Evolutionary conservation across 345 rosid species (phyloP).

Genomic region (Boechera stricta): DNA sequence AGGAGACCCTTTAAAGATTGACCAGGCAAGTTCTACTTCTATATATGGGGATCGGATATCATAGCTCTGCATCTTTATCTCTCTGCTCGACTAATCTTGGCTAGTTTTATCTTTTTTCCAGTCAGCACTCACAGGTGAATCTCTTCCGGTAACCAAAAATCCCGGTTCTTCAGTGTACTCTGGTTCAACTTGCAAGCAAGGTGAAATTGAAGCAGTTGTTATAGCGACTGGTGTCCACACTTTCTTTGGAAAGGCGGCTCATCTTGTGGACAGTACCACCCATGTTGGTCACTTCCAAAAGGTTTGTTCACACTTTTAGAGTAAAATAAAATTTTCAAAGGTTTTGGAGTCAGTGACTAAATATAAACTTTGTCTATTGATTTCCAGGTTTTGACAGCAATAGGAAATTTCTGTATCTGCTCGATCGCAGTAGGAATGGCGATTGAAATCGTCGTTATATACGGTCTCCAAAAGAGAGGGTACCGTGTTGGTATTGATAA

Average conservation of each 20-base stretch:
- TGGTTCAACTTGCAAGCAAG: slow-evolving; percentile 93
- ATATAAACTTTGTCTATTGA: slow-evolving; percentile 7
- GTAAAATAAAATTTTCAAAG: neutral
- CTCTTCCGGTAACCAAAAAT: slow-evolving; percentile 71
- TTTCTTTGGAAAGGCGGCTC: slow-evolving; percentile 95
- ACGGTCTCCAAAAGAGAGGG: slow-evolving; percentile 57
- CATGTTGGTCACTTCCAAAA: slow-evolving; percentile 92
- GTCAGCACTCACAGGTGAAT: slow-evolving; percentile 67
- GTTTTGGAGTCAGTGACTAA: neutral
- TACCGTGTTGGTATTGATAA: slow-evolving; percentile 65
- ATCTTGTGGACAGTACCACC: slow-evolving; percentile 85
- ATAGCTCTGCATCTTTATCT: slow-evolving; percentile 11
- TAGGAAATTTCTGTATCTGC: slow-evolving; percentile 96
- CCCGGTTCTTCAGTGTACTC: slow-evolving; percentile 84
- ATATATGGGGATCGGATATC: neutral
- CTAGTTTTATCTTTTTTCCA: slow-evolving; percentile 32
- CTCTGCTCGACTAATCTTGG: slow-evolving; percentile 19
- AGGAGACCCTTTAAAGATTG: slow-evolving; percentile 80
- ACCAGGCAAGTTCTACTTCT: slow-evolving; percentile 50
- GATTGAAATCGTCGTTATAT: slow-evolving; percentile 67
- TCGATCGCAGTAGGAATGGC: slow-evolving; percentile 86
- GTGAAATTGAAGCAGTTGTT: slow-evolving; percentile 90
- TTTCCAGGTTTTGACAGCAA: slow-evolving; percentile 74
- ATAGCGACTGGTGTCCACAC: slow-evolving; percentile 92
- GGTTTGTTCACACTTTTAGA: slow-evolving; percentile 49